Evolutionary conservation across 305 asterid genomes (phyloP).

Genomic region (Petunia hybrid): DNA sequence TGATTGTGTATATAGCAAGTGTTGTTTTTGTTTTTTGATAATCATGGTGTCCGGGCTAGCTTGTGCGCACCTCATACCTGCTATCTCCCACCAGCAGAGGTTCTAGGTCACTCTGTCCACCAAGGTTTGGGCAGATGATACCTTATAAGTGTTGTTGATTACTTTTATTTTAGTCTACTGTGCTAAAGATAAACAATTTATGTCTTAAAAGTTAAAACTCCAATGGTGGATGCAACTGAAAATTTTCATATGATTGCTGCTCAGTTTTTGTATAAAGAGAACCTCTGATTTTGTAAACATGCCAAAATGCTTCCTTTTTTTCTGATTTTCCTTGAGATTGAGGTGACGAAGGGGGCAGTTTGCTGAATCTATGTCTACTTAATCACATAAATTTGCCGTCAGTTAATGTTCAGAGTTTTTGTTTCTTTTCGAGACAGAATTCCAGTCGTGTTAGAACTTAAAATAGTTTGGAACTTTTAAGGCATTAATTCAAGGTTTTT

Average conservation of each 20-base stretch:
- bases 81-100: too few species aligned
- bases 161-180: background rate
- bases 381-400: background rate
- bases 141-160: background rate
- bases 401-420: background rate
- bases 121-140: too few species aligned
- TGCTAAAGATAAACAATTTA: background rate
- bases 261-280: background rate
- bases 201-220: background rate
- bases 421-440: background rate
- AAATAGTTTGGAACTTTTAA: background rate
- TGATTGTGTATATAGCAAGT: too few species aligned
- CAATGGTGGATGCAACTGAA: background rate
- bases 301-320: background rate
- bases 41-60: too few species aligned
- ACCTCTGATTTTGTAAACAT: background rate
- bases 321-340: background rate
- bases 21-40: too few species aligned
- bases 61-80: too few species aligned
- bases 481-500: background rate
- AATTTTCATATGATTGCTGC: background rate
- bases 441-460: background rate
- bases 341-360: background rate
- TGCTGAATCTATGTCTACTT: background rate
- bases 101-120: too few species aligned